Base-by-base conservation (phyloP, 202 grass and related monocot genomes). In the Cymbopogon flexuosus region DNA sequence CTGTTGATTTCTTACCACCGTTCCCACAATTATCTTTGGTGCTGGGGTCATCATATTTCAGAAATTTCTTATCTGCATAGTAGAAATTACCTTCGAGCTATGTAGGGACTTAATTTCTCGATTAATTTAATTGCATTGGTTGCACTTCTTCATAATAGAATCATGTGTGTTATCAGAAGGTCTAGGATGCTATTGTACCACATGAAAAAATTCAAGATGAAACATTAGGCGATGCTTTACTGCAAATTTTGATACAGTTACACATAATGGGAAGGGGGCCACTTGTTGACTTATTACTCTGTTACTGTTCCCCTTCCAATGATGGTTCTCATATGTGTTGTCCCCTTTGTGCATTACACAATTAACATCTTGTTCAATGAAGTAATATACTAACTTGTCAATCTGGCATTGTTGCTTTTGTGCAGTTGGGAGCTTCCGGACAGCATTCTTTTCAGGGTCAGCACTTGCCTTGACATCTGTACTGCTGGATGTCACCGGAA, bases 401-500 rank as follows among this genome's bases (percentile, higher is more conserved):
- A 51, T 49, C 66, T 82, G 41, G 59, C 65, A 60, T 70, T 80
- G 12, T 18, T 85, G 52, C 29, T 73, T 73, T 59, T 77, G 5
- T 35, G 35, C 73, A 88, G 89, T 7, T 54, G 2, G 78, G 74
- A 91, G 62, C 3, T 11, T 79, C 68, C 65, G 62, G 36, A 66
- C 85, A 36, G 85, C 61, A 78, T 18, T 85, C 12, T 13, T 82
- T 27, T 84, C 81, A 64, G 85, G 82, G 8, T 88, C 72, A 49
- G 85, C 89, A 22, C 15, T 91, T 0, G 82, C 89, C 65, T 73
- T 91, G 72, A 85, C 85, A 75, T 85, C 78, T 70, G 62, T 82
- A 3, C 42, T 88, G 51, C 68, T 91, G 51, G 82, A 91, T 83
- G 76, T 73, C 30, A 84, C 84, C 80, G 84, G 84, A 70, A 83